phyloP scores from a whole-genome alignment of 805 yeast genomes.

The Candida multigemmis region DNA sequence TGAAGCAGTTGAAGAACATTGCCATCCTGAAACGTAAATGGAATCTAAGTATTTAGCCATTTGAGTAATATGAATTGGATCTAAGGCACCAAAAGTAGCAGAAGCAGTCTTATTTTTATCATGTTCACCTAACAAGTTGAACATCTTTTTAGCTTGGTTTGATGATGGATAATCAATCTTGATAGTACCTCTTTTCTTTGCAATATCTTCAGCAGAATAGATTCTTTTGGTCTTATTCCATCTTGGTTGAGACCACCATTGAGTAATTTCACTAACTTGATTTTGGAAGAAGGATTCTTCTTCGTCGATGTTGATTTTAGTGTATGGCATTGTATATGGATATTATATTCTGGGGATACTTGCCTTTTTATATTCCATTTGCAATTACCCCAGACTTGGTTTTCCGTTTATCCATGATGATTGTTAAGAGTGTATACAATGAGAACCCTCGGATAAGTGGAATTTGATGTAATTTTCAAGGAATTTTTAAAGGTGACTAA shows the following conservation, averaged over 20 bases:
- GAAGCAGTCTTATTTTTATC: conserved; percentile 66
- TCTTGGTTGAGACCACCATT: conserved; percentile 94
- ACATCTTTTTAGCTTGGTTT: conserved; percentile 76
- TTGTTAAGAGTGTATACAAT: too few species aligned
- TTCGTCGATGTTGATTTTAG: conserved; percentile 46
- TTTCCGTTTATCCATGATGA: conserved; percentile 6
- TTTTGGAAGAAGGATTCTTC: conserved; percentile 59
- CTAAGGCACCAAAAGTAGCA: conserved; percentile 91
- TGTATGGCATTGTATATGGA: conserved; percentile 35
- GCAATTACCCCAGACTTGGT: conserved; percentile 5
- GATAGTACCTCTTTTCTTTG: conserved; percentile 75
- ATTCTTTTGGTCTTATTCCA: conserved; percentile 84
- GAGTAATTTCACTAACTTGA: conserved; percentile 63
- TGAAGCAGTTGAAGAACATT: conserved; percentile 95
- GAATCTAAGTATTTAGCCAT: conserved; percentile 95
- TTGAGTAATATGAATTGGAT: conserved; percentile 91
- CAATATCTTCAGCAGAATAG: conserved; percentile 84
- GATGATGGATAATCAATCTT: conserved; percentile 71
- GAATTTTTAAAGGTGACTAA: too few species aligned
- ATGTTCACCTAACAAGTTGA: conserved; percentile 59
- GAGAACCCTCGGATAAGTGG: too few species aligned
- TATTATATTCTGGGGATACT: conserved; percentile 1
- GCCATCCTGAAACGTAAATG: conserved; percentile 96
- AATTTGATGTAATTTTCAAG: too few species aligned
- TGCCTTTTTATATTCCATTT: conserved; percentile 3